Evolutionary conservation across 2,329 filamentous ascomycete species (phyloP), one percentile per base, ranked within the genome.

Genomic region (Dothiorella sarmentorum): DNA sequence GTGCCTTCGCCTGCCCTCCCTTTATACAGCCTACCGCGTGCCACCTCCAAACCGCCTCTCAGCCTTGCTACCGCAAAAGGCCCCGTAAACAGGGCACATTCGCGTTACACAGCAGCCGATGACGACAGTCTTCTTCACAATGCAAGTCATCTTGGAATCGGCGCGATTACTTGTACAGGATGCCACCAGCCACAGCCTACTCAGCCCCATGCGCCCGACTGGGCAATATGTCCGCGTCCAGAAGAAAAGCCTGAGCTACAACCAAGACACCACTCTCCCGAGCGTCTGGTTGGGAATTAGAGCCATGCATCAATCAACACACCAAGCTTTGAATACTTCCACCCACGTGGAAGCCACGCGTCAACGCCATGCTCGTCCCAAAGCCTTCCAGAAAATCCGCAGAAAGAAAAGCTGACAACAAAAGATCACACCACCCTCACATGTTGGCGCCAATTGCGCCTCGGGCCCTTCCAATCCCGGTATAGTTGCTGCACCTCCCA

Each of bases 151-250:
- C 49, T 7, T 29, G 33, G 24, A 40, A 27, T 51, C 49, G 49
- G 49, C 49, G 49, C 49, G 35, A 53, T 53, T 53, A 53, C 49
- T 53, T 52, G 17, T 53, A 53, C 49, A 53, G 49, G 49, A 53
- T 40, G 35, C 24, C 49, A 53, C 49, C 35, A 53, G 49, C 49
- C 49, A 53, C 49, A 53, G 13, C 9, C 49, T 27, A n/a, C 24
- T 38, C 35, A 53, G 49, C 49, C 49, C 35, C 49, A 53, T 40
- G n/a, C 47, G 15, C 49, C 35, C 22, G 17, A 40, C n/a, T 40
- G 22, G 49, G 49, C 17, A 53, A 53, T 40, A 38, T n/a, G 24
- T 26, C 49, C 49, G 49, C 49, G 33, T 53, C 49, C 49, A 29
- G 33, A 40, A 40, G 33, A 40, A n/a, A 29, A 40, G 35, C 35